Evolutionary conservation across 768 basidiomycete species (phyloP).

Genomic region (Pholiota conissans): DNA sequence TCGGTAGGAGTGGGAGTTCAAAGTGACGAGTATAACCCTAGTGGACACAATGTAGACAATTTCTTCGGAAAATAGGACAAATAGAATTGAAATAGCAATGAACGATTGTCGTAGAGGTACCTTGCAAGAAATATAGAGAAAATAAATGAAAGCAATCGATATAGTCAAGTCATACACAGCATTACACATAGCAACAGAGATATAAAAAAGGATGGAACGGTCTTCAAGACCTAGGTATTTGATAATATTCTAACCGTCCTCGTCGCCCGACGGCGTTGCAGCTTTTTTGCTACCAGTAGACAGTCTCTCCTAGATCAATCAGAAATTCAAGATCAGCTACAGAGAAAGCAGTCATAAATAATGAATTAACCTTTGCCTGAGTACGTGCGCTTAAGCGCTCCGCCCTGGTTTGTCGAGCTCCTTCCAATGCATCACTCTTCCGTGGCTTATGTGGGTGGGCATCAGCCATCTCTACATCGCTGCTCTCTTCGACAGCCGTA

Average conservation of each 20-base stretch:
- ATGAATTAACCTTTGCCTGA: slow-evolving; percentile 20
- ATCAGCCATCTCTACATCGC: slow-evolving; percentile 40
- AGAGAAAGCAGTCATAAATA: too few species aligned
- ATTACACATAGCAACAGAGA: slow-evolving; percentile 11
- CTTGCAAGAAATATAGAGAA: slow-evolving; percentile 1
- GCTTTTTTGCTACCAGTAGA: slow-evolving; percentile 13
- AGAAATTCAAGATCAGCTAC: not conserved
- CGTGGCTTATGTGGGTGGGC: slow-evolving; percentile 21
- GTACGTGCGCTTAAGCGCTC: slow-evolving; percentile 25
- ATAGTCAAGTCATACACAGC: slow-evolving; percentile 14
- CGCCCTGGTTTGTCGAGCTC: slow-evolving; percentile 23
- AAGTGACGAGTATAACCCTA: too few species aligned
- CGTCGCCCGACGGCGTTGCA: slow-evolving; percentile 15
- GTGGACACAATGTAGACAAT: too few species aligned
- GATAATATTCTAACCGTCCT: slow-evolving; percentile 4
- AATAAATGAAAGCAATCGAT: slow-evolving; percentile 11
- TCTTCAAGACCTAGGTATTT: not conserved
- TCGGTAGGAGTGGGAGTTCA: too few species aligned
- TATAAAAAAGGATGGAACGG: not conserved
- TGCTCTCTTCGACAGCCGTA: slow-evolving; percentile 27
- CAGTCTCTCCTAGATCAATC: slow-evolving; percentile 11
- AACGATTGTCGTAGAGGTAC: not conserved
- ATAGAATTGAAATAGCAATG: not conserved
- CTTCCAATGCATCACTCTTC: slow-evolving; percentile 28
- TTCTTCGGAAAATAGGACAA: too few species aligned